Evolutionary conservation across 257 asterid species (phyloP).

Genomic region (Mitragyna speciosa): DNA sequence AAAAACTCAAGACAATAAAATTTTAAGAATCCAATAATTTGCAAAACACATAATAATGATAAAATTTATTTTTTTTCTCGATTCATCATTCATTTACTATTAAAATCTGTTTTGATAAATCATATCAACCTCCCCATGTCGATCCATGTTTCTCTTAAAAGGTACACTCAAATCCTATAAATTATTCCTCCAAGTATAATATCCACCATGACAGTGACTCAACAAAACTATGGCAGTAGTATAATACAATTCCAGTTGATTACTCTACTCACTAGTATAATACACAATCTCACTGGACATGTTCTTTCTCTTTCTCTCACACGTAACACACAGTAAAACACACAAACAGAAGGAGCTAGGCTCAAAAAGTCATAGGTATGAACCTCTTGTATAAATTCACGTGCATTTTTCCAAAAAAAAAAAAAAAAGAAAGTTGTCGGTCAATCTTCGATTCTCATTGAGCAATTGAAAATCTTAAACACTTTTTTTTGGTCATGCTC

Average conservation of each 20-base stretch:
- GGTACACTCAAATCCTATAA: neutral
- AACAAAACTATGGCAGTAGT: neutral
- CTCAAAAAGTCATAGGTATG: slow-evolving; percentile 30
- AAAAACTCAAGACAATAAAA: too few species aligned
- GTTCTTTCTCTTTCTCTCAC: neutral
- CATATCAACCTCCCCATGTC: neutral
- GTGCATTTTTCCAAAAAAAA: slow-evolving; percentile 63
- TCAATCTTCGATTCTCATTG: slow-evolving; percentile 22
- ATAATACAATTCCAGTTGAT: slow-evolving; percentile 5
- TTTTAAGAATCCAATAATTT: too few species aligned
- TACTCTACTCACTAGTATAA: neutral
- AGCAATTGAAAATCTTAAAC: slow-evolving; percentile 11
- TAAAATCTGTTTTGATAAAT: neutral
- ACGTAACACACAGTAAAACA: slow-evolving; percentile 1
- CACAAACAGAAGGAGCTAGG: neutral
- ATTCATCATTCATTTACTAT: slow-evolving; percentile 8
- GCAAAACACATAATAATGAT: neutral
- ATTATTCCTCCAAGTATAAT: slow-evolving; percentile 14
- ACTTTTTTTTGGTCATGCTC: neutral
- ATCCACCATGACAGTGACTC: slow-evolving; percentile 17
- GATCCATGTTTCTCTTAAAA: slow-evolving; percentile 7
- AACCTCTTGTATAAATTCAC: slow-evolving; percentile 50
- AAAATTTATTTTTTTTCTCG: too few species aligned
- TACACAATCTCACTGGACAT: neutral
- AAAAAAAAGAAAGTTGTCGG: slow-evolving; percentile 30